phyloP scores from a whole-genome alignment of 2,329 filamentous ascomycete genomes.

The Cryphonectria parasitica region DNA sequence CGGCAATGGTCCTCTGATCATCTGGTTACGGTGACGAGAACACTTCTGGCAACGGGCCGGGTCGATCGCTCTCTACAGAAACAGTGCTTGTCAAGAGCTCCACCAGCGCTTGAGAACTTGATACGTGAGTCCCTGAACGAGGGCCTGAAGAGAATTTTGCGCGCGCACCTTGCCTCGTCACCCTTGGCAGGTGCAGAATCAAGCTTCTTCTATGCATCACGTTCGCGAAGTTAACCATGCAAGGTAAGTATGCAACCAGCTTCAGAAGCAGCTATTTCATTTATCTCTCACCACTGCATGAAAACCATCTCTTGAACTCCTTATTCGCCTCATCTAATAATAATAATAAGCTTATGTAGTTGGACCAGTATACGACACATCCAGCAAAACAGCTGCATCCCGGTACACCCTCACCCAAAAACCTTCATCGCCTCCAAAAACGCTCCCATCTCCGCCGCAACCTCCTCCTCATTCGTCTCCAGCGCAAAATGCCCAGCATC shows the following conservation, averaged over 20 bases:
- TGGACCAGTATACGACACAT: not conserved
- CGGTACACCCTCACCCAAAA: not conserved
- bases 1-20: not conserved
- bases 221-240: not conserved
- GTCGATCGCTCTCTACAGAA: not conserved
- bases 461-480: constrained; percentile 40
- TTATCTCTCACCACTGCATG: not conserved
- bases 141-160: not conserved
- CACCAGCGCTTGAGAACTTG: not conserved
- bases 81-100: not conserved
- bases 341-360: not conserved
- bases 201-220: not conserved
- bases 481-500: constrained; percentile 62
- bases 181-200: not conserved
- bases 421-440: constrained; percentile 35
- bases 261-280: not conserved
- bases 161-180: not conserved
- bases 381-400: not conserved
- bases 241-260: not conserved
- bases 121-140: not conserved
- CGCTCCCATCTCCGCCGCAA: constrained; percentile 36
- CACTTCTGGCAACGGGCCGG: not conserved
- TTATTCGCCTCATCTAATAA: not conserved
- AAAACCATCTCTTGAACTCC: not conserved
- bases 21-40: not conserved